Evolutionary conservation across 768 basidiomycete genomes (phyloP).

Genomic region (Boletus vinaceobasis): DNA sequence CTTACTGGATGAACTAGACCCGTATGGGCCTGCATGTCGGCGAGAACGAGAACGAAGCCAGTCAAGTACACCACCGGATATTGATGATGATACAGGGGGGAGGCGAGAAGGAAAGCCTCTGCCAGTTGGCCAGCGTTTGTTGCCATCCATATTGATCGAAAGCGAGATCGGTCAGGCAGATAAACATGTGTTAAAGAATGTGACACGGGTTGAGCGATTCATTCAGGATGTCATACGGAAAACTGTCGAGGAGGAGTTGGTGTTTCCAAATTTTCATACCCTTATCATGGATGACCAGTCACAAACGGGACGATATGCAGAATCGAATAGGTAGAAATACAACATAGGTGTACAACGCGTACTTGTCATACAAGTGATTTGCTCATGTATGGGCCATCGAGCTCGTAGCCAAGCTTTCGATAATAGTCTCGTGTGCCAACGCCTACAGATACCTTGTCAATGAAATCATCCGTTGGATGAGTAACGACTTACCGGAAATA

Average conservation of each 20-base stretch:
- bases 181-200: conserved; percentile 94
- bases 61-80: conserved; percentile 55
- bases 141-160: conserved; percentile 89
- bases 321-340: conserved; percentile 7
- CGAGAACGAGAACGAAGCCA: conserved; percentile 48
- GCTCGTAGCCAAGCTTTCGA: conserved; percentile 85
- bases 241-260: conserved; percentile 92
- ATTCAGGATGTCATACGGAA: conserved; percentile 95
- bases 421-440: conserved; percentile 98
- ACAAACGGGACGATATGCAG: neutral
- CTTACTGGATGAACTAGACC: conserved; percentile 83
- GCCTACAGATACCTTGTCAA: conserved; percentile 41
- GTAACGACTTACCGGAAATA: conserved; percentile 71
- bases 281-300: conserved; percentile 48
- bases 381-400: conserved; percentile 98
- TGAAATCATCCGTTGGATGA: neutral
- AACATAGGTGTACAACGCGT: conserved; percentile 6
- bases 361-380: conserved; percentile 56
- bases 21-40: conserved; percentile 71
- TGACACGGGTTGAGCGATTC: conserved; percentile 91
- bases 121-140: conserved; percentile 76
- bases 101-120: conserved; percentile 58
- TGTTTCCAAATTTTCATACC: conserved; percentile 96
- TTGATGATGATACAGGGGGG: conserved; percentile 53
- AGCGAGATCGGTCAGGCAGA: conserved; percentile 96